Base-by-base conservation (phyloP, 805 yeast genomes). In the Starmerella floris region DNA sequence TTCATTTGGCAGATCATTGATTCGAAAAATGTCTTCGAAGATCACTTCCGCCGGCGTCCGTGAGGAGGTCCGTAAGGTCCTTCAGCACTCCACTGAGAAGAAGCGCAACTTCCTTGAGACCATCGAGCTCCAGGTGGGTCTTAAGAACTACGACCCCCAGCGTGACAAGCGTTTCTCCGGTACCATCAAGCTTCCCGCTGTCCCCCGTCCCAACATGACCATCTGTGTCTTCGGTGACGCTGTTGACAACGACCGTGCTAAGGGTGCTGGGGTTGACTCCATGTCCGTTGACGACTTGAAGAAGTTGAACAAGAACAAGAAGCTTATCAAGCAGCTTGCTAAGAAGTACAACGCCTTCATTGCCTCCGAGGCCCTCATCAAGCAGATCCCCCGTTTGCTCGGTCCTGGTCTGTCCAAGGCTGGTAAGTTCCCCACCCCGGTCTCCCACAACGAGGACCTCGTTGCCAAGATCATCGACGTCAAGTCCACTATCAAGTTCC, bases 161-260 rank as follows among this genome's bases (percentile, higher is more conserved):
- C 87, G 98, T 83, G 99, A 91, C 75, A 91, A 91, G 87, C 97
- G 99, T 85, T 91, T 91, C 96, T 88, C 97, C 69, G 99, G 99
- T 76, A 66, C 97, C 67, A 79, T 91, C 74, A 91, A 79, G 75
- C 77, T 91, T 63, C 99, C 99, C 67, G 79, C 78, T 67, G 95
- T 93, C 59, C 98, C 98, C 76, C 93, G 99, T 79, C 99, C 99
- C 75, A 91, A 91, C 95, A 84, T 91, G 97, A 83, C 97, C 73
- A 72, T 91, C 76, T 91, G 98, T 76, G 85, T 91, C 69, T 91
- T 91, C 64, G 99, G 98, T 82, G 98, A 91, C 72, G 98, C 98
- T 68, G 91, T 88, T 67, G 99, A 91, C 73, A 94, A 84, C 62
- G 99, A 91, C 82, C 87, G 99, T 79, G 97, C 99, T 65, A 91